phyloP scores from a whole-genome alignment of 2,329 filamentous ascomycete species.

The Sordariomycetes sp. region DNA sequence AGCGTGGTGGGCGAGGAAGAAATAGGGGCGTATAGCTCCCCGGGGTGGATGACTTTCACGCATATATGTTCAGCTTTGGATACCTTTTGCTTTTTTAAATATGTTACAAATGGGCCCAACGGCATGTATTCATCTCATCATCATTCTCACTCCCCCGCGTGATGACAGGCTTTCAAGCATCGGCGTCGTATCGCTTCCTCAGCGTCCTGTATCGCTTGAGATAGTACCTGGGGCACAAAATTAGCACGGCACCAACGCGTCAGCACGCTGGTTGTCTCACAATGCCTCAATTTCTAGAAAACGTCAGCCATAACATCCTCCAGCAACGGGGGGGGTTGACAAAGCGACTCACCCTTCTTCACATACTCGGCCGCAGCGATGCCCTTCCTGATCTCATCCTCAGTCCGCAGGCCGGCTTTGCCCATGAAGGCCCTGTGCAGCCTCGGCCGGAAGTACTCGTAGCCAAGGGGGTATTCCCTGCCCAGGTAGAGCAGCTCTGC shows the following conservation, averaged over 20 bases:
- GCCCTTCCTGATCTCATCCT: slow-evolving; percentile 64
- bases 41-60: no score
- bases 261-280: slow-evolving; percentile 43
- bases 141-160: no score
- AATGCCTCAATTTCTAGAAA: slow-evolving; percentile 75
- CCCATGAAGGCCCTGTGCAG: slow-evolving; percentile 79
- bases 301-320: slow-evolving; percentile 2
- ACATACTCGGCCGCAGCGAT: slow-evolving; percentile 79
- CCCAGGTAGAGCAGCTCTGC: slow-evolving; percentile 81
- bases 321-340: not conserved
- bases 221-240: slow-evolving; percentile 59
- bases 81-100: no score
- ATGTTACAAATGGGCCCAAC: no score
- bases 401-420: slow-evolving; percentile 60
- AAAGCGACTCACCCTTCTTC: slow-evolving; percentile 62
- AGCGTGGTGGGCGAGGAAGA: slow-evolving; percentile 76
- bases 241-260: not conserved
- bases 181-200: slow-evolving; percentile 64
- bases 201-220: slow-evolving; percentile 83
- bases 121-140: no score
- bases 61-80: no score
- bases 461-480: slow-evolving; percentile 79
- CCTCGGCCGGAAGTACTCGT: slow-evolving; percentile 66
- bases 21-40: slow-evolving; percentile 3
- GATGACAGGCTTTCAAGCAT: no score